phyloP scores from a whole-genome alignment of 2,329 filamentous ascomycete species.

The Fusarium drepaniforme region DNA sequence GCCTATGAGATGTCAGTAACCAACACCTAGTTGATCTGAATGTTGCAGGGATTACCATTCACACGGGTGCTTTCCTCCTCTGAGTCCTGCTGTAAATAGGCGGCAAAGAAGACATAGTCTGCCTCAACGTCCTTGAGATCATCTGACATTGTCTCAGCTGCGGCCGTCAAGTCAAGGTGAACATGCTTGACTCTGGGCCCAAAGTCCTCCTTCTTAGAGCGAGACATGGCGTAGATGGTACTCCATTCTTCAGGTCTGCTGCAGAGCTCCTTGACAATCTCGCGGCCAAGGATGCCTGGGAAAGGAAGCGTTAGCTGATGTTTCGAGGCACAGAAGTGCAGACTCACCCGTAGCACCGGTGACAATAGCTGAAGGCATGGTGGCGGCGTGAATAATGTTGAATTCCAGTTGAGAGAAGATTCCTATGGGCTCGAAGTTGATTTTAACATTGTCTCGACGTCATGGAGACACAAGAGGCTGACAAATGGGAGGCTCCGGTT shows the following conservation, averaged over 20 bases:
- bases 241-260: conserved; percentile 6
- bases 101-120: conserved; percentile 17
- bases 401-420: neutral
- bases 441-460: neutral
- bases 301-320: neutral
- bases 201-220: conserved; percentile 15
- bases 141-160: conserved; percentile 3
- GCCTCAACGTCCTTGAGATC: neutral
- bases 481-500: neutral
- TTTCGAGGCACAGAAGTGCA: neutral
- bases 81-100: conserved; percentile 8
- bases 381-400: neutral
- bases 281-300: conserved; percentile 9
- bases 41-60: neutral
- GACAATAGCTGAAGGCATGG: neutral
- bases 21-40: accelerated
- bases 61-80: conserved; percentile 6
- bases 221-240: conserved; percentile 9
- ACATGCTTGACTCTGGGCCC: conserved; percentile 11
- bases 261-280: conserved; percentile 9
- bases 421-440: neutral
- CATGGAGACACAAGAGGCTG: neutral
- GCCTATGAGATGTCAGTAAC: neutral
- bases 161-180: conserved; percentile 13
- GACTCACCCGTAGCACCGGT: neutral